Base-by-base conservation (phyloP, 805 yeast genomes). In the Metschnikowia picachoensis region DNA sequence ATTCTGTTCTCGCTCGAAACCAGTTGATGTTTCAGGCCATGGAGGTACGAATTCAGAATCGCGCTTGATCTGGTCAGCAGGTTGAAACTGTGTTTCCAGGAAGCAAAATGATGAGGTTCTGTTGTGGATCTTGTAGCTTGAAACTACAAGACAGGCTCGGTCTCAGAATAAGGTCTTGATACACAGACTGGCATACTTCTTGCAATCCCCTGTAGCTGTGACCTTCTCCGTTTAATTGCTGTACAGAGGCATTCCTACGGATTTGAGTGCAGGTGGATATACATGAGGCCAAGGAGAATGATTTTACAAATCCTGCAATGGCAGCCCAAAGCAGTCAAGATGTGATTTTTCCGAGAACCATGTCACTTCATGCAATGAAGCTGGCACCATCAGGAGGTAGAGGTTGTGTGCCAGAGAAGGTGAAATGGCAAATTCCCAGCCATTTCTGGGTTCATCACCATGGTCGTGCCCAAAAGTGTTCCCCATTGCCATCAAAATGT, bases 391-490 rank as follows among this genome's bases (percentile, higher is more conserved):
- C 12, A 27, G 28, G 8, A 38, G 38, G 20, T 17, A 16, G n/a
- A 32, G 37, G 27, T 33, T 27, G 12, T 39, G 27, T 11, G 29
- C 38, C 31, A 39, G 37, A 4, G 43, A 43, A 17, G 43, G 39
- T 32, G 50, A 20, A 20, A 20, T 5, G 25, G 25, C 25, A 20
- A 5, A 20, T 5, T 7, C 4, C 7, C 25, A 20, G 25, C 25
- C 25, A 20, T 20, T 20, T 20, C 25, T 20, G 25, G 25, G 25
- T 7, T 7, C 25, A 20, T 5, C 25, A 20, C 25, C 15, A 7
- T 15, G 15, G 36, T 8, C 12, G 36, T 11, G 20, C 36, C 36
- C 13, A 34, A n/a, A 6, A 10, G 20, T 14, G 15, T 13, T 8
- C 36, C 36, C 36, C 36, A 34, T 34, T 10, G 36, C 17, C 12